Percentiles rank a stretch among this genome's conserved stretches.
These are phyloP conservation scores for Penicillium sp. DNA, from an alignment of 2,329 filamentous ascomycete genomes.

Conservation along the genomic window DNA sequence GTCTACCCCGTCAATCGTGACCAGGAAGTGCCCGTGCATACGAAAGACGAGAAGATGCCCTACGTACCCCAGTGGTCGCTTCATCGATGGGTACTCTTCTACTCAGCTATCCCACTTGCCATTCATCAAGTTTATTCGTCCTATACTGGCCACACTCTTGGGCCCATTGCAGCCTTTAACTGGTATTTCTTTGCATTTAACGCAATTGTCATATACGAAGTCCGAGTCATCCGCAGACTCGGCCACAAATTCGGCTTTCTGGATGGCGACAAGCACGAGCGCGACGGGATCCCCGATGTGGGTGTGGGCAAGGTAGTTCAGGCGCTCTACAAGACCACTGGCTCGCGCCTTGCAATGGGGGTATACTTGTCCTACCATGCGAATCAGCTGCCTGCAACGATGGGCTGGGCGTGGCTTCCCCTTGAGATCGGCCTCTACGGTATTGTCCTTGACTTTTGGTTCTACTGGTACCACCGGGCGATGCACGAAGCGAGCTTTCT, in stretches of 20 bases:
- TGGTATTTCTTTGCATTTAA: constrained; percentile 21
- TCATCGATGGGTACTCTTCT: constrained; percentile 21
- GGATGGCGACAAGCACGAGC: constrained; percentile 25
- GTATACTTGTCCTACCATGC: constrained; percentile 20
- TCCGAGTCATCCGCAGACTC: constrained; percentile 18
- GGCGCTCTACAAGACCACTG: constrained; percentile 22
- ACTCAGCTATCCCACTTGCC: constrained; percentile 19
- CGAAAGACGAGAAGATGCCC: constrained; percentile 23
- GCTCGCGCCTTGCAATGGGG: constrained; percentile 19
- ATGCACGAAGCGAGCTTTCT: constrained; percentile 22
- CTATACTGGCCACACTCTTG: constrained; percentile 18
- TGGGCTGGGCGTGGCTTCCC: constrained; percentile 22
- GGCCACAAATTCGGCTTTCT: constrained; percentile 21
- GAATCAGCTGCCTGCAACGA: constrained; percentile 10
- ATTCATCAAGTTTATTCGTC: constrained; percentile 21
- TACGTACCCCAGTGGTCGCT: constrained; percentile 22
- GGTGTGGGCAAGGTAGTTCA: constrained; percentile 19
- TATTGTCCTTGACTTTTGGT: constrained; percentile 26
- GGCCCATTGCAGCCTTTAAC: constrained; percentile 16
- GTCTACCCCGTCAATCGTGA: constrained; percentile 31
- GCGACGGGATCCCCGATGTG: constrained; percentile 25
- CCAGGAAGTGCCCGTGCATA: constrained; percentile 28
- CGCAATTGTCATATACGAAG: constrained; percentile 17
- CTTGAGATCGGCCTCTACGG: constrained; percentile 22
- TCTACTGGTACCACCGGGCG: constrained; percentile 24